These are phyloP conservation scores for Amorphotheca resinae DNA, from an alignment of 495 filamentous ascomycete species.

Conservation along the genomic window DNA sequence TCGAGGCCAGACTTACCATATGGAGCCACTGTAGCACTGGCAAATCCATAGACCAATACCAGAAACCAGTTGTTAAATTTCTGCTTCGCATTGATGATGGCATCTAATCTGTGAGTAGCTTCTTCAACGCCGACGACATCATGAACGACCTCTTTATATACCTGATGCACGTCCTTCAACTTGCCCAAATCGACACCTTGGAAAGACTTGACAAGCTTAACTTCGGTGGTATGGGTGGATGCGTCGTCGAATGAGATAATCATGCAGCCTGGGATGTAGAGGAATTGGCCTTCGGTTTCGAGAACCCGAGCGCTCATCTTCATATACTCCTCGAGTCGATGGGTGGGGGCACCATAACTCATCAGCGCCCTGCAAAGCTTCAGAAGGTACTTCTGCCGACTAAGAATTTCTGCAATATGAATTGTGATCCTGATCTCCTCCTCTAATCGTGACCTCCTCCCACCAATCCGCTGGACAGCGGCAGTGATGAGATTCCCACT, in stretches of 20 bases:
- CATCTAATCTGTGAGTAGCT: slow-evolving; percentile 57
- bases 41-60: slow-evolving; percentile 76
- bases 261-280: slow-evolving; percentile 93
- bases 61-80: slow-evolving; percentile 59
- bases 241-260: slow-evolving; percentile 89
- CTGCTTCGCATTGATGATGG: slow-evolving; percentile 46
- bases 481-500: slow-evolving; percentile 23
- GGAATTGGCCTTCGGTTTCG: slow-evolving; percentile 80
- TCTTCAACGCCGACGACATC: slow-evolving; percentile 78
- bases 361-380: slow-evolving; percentile 81
- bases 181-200: slow-evolving; percentile 80
- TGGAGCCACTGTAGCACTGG: slow-evolving; percentile 66
- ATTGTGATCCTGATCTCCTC: slow-evolving; percentile 76
- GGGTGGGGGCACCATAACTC: slow-evolving; percentile 69
- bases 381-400: slow-evolving; percentile 71
- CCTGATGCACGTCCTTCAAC: slow-evolving; percentile 70
- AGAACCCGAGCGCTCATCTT: slow-evolving; percentile 79
- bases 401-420: slow-evolving; percentile 75
- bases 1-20: slow-evolving; percentile 34
- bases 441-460: slow-evolving; percentile 26
- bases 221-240: slow-evolving; percentile 81
- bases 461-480: slow-evolving; percentile 29
- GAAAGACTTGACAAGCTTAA: slow-evolving; percentile 66
- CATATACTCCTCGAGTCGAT: slow-evolving; percentile 73
- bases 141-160: slow-evolving; percentile 91